These are phyloP conservation scores for Backusella liffmaniae DNA, from an alignment of 192 early-diverging fungal genomes.

Conservation along the genomic window DNA sequence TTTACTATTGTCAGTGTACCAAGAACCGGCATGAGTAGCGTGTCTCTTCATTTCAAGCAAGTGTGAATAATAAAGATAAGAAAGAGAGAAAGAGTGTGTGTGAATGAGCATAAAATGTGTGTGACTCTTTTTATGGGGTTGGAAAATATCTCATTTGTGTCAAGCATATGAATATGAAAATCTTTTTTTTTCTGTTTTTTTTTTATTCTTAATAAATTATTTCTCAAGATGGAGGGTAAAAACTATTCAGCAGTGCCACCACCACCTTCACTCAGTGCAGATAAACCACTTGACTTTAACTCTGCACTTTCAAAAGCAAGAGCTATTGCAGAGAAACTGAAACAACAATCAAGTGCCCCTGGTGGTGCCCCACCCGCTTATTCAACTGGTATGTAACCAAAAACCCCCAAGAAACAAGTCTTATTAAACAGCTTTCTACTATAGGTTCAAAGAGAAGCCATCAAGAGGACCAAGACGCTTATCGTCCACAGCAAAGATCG, in stretches of 20 bases:
- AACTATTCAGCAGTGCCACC: slow-evolving; percentile 44
- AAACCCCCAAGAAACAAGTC: no score
- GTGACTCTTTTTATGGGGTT: neutral
- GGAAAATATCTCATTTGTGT: neutral
- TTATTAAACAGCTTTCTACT: no score
- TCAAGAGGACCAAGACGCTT: slow-evolving; percentile 17
- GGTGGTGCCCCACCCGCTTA: slow-evolving; percentile 15
- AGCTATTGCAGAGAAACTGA: slow-evolving; percentile 73
- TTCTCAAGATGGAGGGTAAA: slow-evolving; percentile 16
- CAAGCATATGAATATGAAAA: neutral
- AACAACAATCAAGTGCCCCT: slow-evolving; percentile 35
- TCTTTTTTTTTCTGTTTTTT: neutral
- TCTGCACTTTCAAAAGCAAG: slow-evolving; percentile 73
- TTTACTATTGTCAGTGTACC: slow-evolving; percentile 58
- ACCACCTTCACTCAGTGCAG: slow-evolving; percentile 34
- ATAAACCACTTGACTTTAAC: slow-evolving; percentile 54
- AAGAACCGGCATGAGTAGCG: slow-evolving; percentile 69
- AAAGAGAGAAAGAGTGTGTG: neutral
- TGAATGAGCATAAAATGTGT: neutral
- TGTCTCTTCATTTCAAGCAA: slow-evolving; percentile 28
- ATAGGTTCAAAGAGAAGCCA: slow-evolving; percentile 28
- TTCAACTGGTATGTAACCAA: neutral
- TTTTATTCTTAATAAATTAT: neutral
- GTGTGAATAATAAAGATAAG: neutral
- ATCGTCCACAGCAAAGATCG: slow-evolving; percentile 13